phyloP scores from a whole-genome alignment of 345 rosid species.

The Populus tremula region DNA sequence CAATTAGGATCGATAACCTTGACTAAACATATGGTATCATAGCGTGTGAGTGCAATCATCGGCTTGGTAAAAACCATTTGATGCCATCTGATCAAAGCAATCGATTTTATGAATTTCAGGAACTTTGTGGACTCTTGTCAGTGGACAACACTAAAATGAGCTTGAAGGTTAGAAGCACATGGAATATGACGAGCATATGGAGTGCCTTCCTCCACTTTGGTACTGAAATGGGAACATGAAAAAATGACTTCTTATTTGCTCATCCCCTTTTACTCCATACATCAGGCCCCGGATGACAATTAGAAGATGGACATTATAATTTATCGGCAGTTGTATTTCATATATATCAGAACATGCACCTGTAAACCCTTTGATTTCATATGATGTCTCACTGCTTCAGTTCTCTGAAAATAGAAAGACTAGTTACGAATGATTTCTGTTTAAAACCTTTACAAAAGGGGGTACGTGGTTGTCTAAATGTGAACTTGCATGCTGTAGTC shows the following conservation, averaged over 20 bases:
- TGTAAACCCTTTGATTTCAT: background rate
- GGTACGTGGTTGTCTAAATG: too few relatives aligned
- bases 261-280: background rate
- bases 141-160: background rate
- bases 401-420: background rate
- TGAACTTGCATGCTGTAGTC: too few relatives aligned
- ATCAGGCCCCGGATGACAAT: background rate
- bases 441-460: too few relatives aligned
- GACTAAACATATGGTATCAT: slow-evolving; percentile 30
- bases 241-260: background rate
- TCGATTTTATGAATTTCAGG: background rate
- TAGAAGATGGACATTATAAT: background rate
- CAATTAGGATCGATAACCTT: slow-evolving; percentile 73
- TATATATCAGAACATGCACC: background rate
- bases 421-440: too few relatives aligned
- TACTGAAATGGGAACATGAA: background rate
- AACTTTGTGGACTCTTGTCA: background rate
- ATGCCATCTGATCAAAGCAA: background rate
- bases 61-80: background rate
- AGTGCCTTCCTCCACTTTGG: background rate
- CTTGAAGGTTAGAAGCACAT: background rate
- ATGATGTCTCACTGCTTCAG: too few relatives aligned
- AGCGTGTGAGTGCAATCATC: background rate
- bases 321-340: background rate
- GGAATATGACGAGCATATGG: background rate